phyloP scores from a whole-genome alignment of 305 asterid species.

The Solanum hybrid region DNA sequence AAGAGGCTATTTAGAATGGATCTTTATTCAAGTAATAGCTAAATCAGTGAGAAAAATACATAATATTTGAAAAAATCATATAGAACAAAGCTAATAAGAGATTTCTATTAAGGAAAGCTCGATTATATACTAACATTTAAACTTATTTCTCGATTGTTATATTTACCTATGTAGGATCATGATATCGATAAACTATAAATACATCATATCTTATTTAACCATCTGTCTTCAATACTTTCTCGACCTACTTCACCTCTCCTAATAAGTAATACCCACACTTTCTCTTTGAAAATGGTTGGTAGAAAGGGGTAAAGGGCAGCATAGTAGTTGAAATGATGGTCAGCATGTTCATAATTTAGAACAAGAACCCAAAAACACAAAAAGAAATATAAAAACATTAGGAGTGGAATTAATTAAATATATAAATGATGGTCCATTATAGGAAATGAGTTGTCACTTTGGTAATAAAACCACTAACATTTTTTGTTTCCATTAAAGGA shows the following conservation, averaged over 20 bases:
- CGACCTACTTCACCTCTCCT: neutral
- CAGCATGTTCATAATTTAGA: neutral
- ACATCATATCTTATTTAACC: too few species aligned
- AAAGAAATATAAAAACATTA: neutral
- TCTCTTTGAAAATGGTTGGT: neutral
- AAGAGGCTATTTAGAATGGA: neutral
- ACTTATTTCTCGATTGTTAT: neutral
- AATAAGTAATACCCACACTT: neutral
- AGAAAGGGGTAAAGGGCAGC: neutral
- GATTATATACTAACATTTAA: neutral
- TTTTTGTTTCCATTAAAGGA: constrained; percentile 44
- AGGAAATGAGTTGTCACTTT: neutral
- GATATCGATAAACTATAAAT: rapidly evolving
- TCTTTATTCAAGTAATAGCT: neutral
- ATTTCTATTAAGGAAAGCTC: neutral
- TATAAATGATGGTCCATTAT: neutral
- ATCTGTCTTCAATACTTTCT: neutral
- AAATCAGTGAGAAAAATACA: neutral
- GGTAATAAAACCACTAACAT: constrained; percentile 12
- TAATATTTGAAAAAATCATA: neutral
- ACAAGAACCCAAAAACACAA: neutral
- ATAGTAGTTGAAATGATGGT: neutral
- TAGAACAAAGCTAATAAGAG: neutral
- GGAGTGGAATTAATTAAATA: neutral
- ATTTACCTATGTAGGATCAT: rapidly evolving